A percentile compares a stretch with the other conserved stretches of the same genome.
phyloP scores from a whole-genome alignment of 2,329 filamentous ascomycete species.

The Phyllosticta paracitricarpa region DNA sequence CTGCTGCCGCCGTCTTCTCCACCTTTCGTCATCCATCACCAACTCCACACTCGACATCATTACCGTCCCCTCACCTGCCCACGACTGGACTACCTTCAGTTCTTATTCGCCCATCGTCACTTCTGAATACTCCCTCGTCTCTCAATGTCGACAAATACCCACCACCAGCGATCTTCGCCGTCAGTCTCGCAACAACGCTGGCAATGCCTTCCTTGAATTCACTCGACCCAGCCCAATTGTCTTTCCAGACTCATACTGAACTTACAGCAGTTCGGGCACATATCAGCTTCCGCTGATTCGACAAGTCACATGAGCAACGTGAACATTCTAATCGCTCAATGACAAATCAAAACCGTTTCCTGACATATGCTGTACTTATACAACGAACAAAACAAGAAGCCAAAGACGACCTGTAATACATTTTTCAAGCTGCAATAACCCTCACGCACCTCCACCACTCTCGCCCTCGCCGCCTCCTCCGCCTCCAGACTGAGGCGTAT shows the following conservation, averaged over 20 bases:
- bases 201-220: no score
- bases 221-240: no score
- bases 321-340: not conserved
- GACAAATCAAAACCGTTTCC: not conserved
- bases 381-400: not conserved
- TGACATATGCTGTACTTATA: not conserved
- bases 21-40: not conserved
- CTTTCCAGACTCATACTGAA: no score
- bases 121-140: no score
- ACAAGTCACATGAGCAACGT: not conserved
- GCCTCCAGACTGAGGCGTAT: not conserved
- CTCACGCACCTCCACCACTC: not conserved
- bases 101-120: not conserved
- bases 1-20: not conserved
- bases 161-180: no score
- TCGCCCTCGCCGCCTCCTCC: not conserved
- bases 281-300: no score
- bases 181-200: no score
- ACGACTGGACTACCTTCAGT: not conserved
- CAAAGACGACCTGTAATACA: not conserved
- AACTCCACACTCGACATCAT: not conserved
- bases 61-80: not conserved
- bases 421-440: not conserved
- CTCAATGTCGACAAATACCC: no score
- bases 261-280: no score